Evolutionary conservation across 202 grass and related monocot species (phyloP).

Genomic region (Dendrocalamus latiflorus): DNA sequence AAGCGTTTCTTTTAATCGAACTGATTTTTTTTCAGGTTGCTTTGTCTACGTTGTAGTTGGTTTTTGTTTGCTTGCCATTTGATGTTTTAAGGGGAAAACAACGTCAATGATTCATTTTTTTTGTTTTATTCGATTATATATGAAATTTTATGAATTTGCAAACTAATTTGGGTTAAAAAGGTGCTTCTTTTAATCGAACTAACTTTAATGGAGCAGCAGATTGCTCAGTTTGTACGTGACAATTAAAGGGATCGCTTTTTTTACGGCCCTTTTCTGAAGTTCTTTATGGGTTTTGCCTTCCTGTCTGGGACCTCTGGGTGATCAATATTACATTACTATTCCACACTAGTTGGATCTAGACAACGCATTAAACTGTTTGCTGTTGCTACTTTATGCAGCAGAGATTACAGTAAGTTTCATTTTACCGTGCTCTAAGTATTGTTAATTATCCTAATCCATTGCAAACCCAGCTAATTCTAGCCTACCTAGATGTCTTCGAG

Average conservation of each 20-base stretch:
- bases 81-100: background rate
- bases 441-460: background rate
- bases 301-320: background rate
- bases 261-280: background rate
- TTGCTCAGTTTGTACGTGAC: background rate
- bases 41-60: background rate
- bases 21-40: background rate
- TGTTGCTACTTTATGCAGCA: conserved; percentile 26
- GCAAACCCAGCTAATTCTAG: background rate
- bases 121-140: background rate
- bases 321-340: background rate
- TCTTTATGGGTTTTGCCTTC: background rate
- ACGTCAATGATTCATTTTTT: background rate
- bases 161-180: background rate
- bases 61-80: background rate
- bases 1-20: background rate
- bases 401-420: conserved; percentile 13
- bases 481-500: background rate
- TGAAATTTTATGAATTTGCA: background rate
- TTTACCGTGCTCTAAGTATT: background rate
- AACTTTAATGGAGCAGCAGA: background rate
- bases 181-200: background rate
- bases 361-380: conserved; percentile 22
- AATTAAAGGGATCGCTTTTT: background rate
- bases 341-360: conserved; percentile 4